Conservation (phyloP, 805 yeast genomes). For the Isabelozyma heimii region DNA sequence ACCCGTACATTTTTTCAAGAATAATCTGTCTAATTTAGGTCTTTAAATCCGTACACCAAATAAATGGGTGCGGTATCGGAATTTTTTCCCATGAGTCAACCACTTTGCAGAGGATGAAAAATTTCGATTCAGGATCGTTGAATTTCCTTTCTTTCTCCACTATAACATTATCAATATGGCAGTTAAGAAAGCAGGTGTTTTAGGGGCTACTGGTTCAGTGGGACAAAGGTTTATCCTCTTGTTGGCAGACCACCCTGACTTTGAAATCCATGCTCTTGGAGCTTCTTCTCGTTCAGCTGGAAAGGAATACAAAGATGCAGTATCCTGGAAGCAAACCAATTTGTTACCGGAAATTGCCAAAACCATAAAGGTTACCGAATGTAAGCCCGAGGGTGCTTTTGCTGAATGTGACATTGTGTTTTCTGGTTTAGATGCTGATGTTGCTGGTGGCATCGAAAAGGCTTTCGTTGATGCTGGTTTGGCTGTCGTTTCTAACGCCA, state of each 20-base stretch:
- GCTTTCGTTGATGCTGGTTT: slow-evolving; percentile 79
- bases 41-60: background rate
- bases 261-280: slow-evolving; percentile 80
- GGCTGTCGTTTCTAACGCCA: slow-evolving; percentile 90
- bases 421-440: slow-evolving; percentile 90
- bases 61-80: background rate
- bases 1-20: background rate
- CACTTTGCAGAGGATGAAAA: background rate
- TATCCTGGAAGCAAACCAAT: slow-evolving; percentile 90
- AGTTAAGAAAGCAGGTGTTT: slow-evolving; percentile 70
- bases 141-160: background rate
- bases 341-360: slow-evolving; percentile 70
- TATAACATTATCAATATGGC: background rate
- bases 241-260: slow-evolving; percentile 83
- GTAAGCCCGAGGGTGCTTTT: slow-evolving; percentile 69
- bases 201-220: slow-evolving; percentile 97
- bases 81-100: background rate
- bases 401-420: slow-evolving; percentile 91
- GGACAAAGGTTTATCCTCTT: slow-evolving; percentile 93
- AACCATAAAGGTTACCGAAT: slow-evolving; percentile 67
- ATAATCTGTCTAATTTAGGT: too few species aligned
- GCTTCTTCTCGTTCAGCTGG: slow-evolving; percentile 96
- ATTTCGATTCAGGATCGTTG: background rate
- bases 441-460: slow-evolving; percentile 89
- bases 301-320: slow-evolving; percentile 78